These are phyloP conservation scores for Butyriboletus loyo DNA, from an alignment of 768 basidiomycete genomes.

Conservation along the genomic window DNA sequence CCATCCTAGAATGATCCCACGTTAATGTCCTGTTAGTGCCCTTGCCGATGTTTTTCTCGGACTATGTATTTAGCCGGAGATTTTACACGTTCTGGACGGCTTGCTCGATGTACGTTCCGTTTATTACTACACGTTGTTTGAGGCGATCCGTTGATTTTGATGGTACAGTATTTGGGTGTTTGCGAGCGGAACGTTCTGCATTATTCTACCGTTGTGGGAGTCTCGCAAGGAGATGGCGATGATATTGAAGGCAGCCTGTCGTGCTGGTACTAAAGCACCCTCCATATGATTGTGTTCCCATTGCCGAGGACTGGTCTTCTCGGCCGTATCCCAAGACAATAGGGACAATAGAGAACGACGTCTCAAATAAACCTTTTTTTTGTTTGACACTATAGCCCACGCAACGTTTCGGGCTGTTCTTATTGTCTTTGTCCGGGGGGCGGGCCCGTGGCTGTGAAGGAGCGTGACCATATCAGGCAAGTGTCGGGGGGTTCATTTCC, in stretches of 20 bases:
- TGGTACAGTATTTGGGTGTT: slow-evolving; percentile 34
- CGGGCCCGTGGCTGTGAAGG: neutral
- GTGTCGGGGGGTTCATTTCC: slow-evolving; percentile 5
- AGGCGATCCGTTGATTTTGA: slow-evolving; percentile 1
- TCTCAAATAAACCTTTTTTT: slow-evolving; percentile 8
- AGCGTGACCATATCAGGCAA: slow-evolving; percentile 1
- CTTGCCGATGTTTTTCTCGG: slow-evolving; percentile 39
- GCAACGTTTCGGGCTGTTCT: slow-evolving; percentile 14
- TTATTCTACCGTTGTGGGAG: slow-evolving; percentile 38
- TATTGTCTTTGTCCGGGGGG: slow-evolving; percentile 24
- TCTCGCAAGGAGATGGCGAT: slow-evolving; percentile 31
- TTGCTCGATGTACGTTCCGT: slow-evolving; percentile 33
- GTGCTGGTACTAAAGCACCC: neutral
- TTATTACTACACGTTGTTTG: neutral
- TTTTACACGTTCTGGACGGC: slow-evolving; percentile 41
- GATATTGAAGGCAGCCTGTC: slow-evolving; percentile 20
- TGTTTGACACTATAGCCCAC: slow-evolving; percentile 9
- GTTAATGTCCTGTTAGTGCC: slow-evolving; percentile 27
- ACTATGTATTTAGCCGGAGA: slow-evolving; percentile 33
- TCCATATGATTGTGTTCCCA: neutral
- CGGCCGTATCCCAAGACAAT: slow-evolving; percentile 14
- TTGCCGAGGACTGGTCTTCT: slow-evolving; percentile 5
- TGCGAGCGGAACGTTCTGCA: slow-evolving; percentile 36
- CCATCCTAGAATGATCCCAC: neutral
- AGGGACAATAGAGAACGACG: slow-evolving; percentile 24